Evolutionary conservation across 2,329 filamentous ascomycete genomes (phyloP).

Genomic region (Talaromyces sp.): DNA sequence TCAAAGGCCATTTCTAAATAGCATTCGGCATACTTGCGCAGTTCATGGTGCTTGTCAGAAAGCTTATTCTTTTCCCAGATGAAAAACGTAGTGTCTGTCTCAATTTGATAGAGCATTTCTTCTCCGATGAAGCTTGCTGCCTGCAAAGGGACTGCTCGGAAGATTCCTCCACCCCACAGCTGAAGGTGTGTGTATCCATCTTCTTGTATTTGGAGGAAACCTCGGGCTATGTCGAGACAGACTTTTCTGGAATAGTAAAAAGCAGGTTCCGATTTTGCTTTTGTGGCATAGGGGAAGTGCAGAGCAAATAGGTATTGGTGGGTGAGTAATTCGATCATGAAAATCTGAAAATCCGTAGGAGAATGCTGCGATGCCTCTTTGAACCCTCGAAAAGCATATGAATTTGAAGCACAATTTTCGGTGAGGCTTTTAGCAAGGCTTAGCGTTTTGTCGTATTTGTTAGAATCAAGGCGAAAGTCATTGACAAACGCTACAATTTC

Average conservation of each 20-base stretch:
- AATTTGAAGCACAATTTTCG: neutral
- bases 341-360: conserved; percentile 1
- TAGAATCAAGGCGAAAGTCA: conserved; percentile 1
- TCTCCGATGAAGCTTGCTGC: neutral
- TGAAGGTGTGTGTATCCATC: neutral
- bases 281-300: conserved; percentile 3
- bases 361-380: neutral
- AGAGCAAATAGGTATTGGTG: conserved; percentile 6
- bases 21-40: neutral
- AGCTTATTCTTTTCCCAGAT: neutral
- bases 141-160: neutral
- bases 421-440: neutral
- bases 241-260: conserved; percentile 5
- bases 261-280: neutral
- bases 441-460: neutral
- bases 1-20: neutral
- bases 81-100: neutral
- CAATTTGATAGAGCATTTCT: neutral
- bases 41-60: neutral
- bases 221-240: conserved; percentile 1
- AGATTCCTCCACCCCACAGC: neutral
- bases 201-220: neutral
- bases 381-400: neutral
- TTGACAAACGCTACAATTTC: conserved; percentile 3
- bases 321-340: conserved; percentile 4